A percentile compares a stretch with the other conserved stretches of the same genome.
Evolutionary conservation across 371 early-diverging fungal genomes (phyloP).

Genomic region (Mucor mucedo): DNA sequence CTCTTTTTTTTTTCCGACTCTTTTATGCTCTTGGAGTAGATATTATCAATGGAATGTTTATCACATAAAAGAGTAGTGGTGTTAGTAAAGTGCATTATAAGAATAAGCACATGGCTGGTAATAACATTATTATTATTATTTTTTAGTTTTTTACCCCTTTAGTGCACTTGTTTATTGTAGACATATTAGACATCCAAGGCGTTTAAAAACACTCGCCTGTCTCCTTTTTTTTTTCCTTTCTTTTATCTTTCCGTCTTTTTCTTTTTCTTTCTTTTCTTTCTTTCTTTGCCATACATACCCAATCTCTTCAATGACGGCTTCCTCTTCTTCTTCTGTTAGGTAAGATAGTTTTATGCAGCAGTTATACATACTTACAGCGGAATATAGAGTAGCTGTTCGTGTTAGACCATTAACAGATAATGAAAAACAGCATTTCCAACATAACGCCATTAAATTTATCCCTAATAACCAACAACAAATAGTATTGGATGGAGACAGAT

Average conservation of each 20-base stretch:
- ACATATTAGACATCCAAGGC: constrained; percentile 7
- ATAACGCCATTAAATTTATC: constrained; percentile 64
- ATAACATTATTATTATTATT: neutral
- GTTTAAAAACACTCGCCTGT: constrained; percentile 8
- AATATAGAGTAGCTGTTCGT: constrained; percentile 72
- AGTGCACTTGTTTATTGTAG: neutral
- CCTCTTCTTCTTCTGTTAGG: constrained; percentile 32
- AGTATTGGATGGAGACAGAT: constrained; percentile 60
- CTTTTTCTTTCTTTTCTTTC: constrained; percentile 9
- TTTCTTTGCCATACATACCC: constrained; percentile 4
- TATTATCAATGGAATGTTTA: constrained; percentile 1
- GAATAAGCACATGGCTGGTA: constrained; percentile 1
- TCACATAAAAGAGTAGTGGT: neutral
- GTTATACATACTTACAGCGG: neutral
- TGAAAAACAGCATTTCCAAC: constrained; percentile 67
- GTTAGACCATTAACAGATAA: constrained; percentile 78
- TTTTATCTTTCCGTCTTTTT: constrained; percentile 11
- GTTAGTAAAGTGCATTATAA: neutral
- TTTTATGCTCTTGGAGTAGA: neutral
- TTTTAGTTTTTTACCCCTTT: constrained; percentile 4
- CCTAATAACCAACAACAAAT: constrained; percentile 66
- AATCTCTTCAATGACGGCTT: neutral
- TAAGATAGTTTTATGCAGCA: constrained; percentile 1
- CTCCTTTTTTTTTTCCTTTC: constrained; percentile 7
- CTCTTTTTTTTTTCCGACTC: constrained; percentile 2